These are phyloP conservation scores for Skeletonema tropicum DNA, from an alignment of 108 stramenopile species.

Conservation along the genomic window DNA sequence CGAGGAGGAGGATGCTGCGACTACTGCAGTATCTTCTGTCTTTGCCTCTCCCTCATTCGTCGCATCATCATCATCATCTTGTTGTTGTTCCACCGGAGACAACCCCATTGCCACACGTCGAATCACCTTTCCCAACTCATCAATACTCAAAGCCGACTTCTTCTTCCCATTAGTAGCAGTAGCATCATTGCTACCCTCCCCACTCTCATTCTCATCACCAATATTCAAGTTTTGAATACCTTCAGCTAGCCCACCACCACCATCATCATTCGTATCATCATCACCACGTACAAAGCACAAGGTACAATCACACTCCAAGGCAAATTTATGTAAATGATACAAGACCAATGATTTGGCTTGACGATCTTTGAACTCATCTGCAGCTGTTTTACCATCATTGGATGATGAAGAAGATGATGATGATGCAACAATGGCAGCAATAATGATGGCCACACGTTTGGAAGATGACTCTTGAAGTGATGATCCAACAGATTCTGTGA, in stretches of 20 bases:
- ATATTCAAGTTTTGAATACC: not conserved
- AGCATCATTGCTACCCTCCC: conserved; percentile 3
- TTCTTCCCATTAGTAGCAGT: not conserved
- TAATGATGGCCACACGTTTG: conserved; percentile 10
- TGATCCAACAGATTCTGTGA: conserved; percentile 18
- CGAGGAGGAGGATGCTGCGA: not conserved
- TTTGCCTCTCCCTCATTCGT: not conserved
- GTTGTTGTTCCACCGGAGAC: conserved; percentile 19
- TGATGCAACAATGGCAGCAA: conserved; percentile 31
- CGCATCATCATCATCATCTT: no score
- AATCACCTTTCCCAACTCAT: conserved; percentile 33
- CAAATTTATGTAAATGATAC: conserved; percentile 85
- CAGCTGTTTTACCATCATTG: conserved; percentile 1
- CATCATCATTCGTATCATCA: not conserved
- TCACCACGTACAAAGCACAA: conserved; percentile 58
- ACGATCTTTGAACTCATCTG: conserved; percentile 54
- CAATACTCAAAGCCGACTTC: conserved; percentile 32
- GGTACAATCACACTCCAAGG: conserved; percentile 59
- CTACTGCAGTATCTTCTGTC: not conserved
- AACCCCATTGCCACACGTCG: conserved; percentile 44
- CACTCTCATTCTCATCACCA: conserved; percentile 2
- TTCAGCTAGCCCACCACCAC: not conserved
- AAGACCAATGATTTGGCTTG: conserved; percentile 63
- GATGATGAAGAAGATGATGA: conserved; percentile 4
- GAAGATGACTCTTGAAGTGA: not conserved